Conservation (phyloP, 2,329 filamentous ascomycete genomes). For the Xylariaceae sp. region DNA sequence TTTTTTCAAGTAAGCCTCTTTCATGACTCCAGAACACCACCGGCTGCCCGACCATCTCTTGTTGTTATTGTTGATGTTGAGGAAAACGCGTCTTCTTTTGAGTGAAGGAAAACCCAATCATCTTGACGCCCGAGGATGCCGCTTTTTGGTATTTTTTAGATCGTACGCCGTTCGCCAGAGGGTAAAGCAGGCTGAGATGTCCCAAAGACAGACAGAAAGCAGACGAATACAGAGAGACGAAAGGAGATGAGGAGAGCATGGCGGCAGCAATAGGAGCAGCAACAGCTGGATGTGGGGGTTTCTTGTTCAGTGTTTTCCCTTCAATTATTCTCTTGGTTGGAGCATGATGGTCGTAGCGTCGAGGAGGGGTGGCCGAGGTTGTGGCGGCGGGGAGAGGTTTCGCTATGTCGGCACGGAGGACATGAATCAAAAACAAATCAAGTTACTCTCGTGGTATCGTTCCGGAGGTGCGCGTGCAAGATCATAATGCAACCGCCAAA, state of each 20-base stretch:
- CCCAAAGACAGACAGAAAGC: slow-evolving; percentile 28
- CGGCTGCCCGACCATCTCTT: slow-evolving; percentile 26
- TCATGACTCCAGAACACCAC: slow-evolving; percentile 29
- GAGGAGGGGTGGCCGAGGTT: slow-evolving; percentile 8
- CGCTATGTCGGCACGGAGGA: slow-evolving; percentile 15
- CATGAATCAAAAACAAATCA: slow-evolving; percentile 18
- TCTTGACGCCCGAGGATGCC: slow-evolving; percentile 32
- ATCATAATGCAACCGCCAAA: slow-evolving; percentile 16
- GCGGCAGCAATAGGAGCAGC: too few relatives aligned
- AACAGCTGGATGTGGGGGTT: too few relatives aligned
- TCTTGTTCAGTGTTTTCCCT: too few relatives aligned
- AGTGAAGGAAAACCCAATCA: slow-evolving; percentile 26
- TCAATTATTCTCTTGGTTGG: slow-evolving; percentile 16
- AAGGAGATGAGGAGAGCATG: too few relatives aligned
- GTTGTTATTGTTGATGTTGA: too few relatives aligned
- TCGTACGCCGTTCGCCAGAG: slow-evolving; percentile 41
- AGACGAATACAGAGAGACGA: slow-evolving; percentile 25
- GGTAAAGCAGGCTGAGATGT: slow-evolving; percentile 30
- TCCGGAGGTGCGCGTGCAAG: slow-evolving; percentile 19
- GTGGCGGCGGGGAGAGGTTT: slow-evolving; percentile 12
- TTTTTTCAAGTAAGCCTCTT: slow-evolving; percentile 19
- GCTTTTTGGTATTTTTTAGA: slow-evolving; percentile 32
- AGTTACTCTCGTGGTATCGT: slow-evolving; percentile 22
- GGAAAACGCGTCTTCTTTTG: slow-evolving; percentile 25
- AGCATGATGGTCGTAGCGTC: slow-evolving; percentile 11